Evolutionary conservation across 148 eudicot species (phyloP), one percentile per base, ranked within the genome.

Genomic region (Rhododendron ferrugineum): DNA sequence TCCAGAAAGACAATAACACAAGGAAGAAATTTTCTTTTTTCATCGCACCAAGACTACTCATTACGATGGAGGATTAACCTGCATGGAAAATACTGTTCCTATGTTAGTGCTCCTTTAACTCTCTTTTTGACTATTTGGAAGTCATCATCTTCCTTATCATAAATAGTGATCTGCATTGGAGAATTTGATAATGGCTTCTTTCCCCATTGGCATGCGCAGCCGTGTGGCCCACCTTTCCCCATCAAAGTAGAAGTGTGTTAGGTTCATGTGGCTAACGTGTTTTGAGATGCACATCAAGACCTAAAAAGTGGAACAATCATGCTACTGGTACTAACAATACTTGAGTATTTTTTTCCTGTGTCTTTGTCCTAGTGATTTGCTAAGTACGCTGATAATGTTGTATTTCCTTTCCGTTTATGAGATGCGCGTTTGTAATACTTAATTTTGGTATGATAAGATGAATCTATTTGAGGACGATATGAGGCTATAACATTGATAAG

Each of bases 141-240:
- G 58, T 26, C 81, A 26, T 81, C 70, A 34, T 81, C 47, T 18
- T 81, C 18, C 56, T 82, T 42, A 82, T 82, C 77, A 64, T 82
- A 28, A 82, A 76, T 22, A 82, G 77, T 44, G 22, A 20, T n/a
- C 13, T 44, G 32, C 47, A 46, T 82, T 60, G 18, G 28, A 40
- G 32, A 82, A 82, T 60, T 60, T 47, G 84, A 28, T 78, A 78
- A 64, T 42, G 30, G 28, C 0, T 28, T 82, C 13, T n/a, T 82
- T 26, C 22, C 50, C 56, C 56, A 64, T 26, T 44, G 73, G 52
- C 34, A 62, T 62, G 28, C 0, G 10, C 40, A 28, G 20, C 37
- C 16, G 3, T 66, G 6, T 82, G 70, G 76, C 40, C 76, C 52
- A 64, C 14, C 49, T 20, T 82, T 76, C 13, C 28, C 79, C 26